Percentiles rank a stretch among this genome's conserved stretches.
Evolutionary conservation across 1,284 basidiomycete species (phyloP).

Genomic region (Meira miltonrushii): DNA sequence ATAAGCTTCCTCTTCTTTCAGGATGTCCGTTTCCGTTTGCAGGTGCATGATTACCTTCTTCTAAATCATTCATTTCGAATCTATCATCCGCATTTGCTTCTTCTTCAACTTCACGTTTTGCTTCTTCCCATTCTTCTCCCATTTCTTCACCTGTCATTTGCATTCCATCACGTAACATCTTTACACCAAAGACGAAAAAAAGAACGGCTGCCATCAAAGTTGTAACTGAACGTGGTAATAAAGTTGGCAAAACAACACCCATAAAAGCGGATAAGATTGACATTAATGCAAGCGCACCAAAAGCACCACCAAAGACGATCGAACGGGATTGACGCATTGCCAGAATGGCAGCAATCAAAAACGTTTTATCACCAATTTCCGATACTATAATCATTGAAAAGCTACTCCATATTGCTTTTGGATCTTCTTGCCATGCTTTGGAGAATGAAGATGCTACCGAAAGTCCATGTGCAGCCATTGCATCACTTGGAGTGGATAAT

Average conservation of each 20-base stretch:
- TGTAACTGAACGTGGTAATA: conserved; percentile 59
- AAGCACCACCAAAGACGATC: conserved; percentile 82
- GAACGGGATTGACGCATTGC: conserved; percentile 86
- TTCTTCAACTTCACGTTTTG: conserved; percentile 64
- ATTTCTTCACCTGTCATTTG: conserved; percentile 46
- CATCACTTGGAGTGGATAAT: too few species aligned
- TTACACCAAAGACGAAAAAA: conserved; percentile 45
- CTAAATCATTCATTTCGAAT: conserved; percentile 18
- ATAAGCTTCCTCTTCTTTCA: background rate
- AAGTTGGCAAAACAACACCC: conserved; percentile 44
- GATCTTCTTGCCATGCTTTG: conserved; percentile 11
- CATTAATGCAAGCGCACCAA: conserved; percentile 85
- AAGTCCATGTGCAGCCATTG: background rate
- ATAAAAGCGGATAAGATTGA: conserved; percentile 46
- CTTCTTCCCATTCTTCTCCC: conserved; percentile 70
- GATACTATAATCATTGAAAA: conserved; percentile 44
- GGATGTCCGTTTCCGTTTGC: background rate
- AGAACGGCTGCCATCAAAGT: conserved; percentile 68
- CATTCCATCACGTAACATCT: conserved; percentile 37
- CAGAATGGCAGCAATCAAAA: conserved; percentile 92
- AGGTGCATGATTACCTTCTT: conserved; percentile 13
- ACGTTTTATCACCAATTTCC: conserved; percentile 85
- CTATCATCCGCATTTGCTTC: conserved; percentile 63
- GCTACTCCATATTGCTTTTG: conserved; percentile 19
- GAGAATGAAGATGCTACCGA: background rate